Conservation (phyloP, 108 stramenopile species). For the Skeletonema grethae region DNA sequence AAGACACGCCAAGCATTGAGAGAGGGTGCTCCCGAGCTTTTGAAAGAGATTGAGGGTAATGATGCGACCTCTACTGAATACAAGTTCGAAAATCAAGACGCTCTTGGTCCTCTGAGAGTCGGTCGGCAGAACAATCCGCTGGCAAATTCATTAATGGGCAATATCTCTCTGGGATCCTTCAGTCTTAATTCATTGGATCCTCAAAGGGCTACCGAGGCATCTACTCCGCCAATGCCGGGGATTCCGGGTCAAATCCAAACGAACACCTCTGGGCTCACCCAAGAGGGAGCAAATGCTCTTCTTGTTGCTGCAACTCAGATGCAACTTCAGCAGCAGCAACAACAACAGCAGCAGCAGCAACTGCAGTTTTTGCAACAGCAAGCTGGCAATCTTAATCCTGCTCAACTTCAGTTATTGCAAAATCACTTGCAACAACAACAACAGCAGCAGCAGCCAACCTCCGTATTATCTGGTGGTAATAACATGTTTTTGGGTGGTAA, state of each 20-base stretch:
- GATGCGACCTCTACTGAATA: slow-evolving; percentile 19
- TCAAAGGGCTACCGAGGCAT: slow-evolving; percentile 10
- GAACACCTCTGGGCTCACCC: slow-evolving; percentile 4
- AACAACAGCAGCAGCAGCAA: slow-evolving; percentile 15
- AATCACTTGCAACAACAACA: slow-evolving; percentile 17
- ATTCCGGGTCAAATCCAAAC: slow-evolving; percentile 17
- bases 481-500: slow-evolving; percentile 4
- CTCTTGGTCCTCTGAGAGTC: not conserved
- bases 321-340: slow-evolving; percentile 21
- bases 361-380: slow-evolving; percentile 20
- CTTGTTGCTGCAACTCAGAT: slow-evolving; percentile 13
- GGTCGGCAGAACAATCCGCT: slow-evolving; percentile 3
- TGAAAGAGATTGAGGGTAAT: slow-evolving; percentile 52
- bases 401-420: slow-evolving; percentile 18
- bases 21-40: slow-evolving; percentile 83
- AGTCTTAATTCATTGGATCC: not conserved
- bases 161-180: slow-evolving; percentile 18
- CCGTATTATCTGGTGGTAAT: not conserved
- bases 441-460: not conserved
- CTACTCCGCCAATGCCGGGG: not conserved
- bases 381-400: slow-evolving; percentile 6
- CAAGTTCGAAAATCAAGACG: slow-evolving; percentile 9
- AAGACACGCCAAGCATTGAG: slow-evolving; percentile 87
- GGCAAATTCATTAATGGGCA: slow-evolving; percentile 12
- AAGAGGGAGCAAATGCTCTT: slow-evolving; percentile 11